Evolutionary conservation across 129 eudicot species (phyloP).

Genomic region (carrot (Daucus carota)): DNA sequence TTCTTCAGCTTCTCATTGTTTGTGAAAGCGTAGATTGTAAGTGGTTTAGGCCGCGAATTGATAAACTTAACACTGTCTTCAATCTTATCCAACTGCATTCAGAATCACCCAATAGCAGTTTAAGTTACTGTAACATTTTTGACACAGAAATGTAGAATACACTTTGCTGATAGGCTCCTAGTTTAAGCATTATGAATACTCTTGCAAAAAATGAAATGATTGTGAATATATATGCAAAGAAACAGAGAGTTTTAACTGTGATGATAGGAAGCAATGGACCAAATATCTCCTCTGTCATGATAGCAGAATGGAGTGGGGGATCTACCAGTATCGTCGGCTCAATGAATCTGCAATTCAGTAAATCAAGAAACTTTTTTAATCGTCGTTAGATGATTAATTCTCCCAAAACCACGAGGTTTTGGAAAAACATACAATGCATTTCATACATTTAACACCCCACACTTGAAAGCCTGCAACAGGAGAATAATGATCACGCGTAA

Average conservation of each 20-base stretch:
- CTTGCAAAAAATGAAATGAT: no score
- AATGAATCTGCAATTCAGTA: conserved; percentile 42
- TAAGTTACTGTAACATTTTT: no score
- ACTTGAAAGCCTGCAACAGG: no score
- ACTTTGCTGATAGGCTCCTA: no score
- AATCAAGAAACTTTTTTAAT: neutral
- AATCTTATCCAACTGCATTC: conserved; percentile 53
- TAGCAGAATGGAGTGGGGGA: conserved; percentile 67
- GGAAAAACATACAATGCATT: no score
- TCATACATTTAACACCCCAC: no score
- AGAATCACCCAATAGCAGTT: neutral
- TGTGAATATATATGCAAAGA: no score
- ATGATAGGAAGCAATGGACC: conserved; percentile 92
- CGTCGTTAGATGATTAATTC: neutral
- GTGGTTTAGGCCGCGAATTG: conserved; percentile 63
- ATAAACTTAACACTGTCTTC: conserved; percentile 71
- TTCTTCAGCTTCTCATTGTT: conserved; percentile 40
- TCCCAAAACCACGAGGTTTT: neutral
- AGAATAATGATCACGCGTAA: neutral
- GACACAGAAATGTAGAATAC: no score
- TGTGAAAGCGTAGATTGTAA: conserved; percentile 77
- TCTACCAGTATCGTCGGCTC: conserved; percentile 86
- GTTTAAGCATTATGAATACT: neutral
- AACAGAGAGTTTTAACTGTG: conserved; percentile 35
- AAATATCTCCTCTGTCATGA: conserved; percentile 88